A percentile compares a stretch with the other conserved stretches of the same genome.
Conservation (phyloP, 768 basidiomycete species). For the Suillus subluteus region DNA sequence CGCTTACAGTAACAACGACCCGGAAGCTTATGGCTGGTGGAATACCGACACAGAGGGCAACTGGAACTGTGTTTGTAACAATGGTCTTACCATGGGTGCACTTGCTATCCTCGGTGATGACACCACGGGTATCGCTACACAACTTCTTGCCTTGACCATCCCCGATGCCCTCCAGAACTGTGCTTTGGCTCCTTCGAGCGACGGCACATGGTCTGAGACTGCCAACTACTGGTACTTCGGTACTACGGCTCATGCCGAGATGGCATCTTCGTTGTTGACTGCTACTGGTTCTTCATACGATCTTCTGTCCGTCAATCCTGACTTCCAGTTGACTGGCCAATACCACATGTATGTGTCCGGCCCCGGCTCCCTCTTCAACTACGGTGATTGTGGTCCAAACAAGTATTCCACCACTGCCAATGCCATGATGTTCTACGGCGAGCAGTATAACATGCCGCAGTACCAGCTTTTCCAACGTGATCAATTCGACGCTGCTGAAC, state of each 20-base stretch:
- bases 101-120: slow-evolving; percentile 91
- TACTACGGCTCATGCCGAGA: slow-evolving; percentile 87
- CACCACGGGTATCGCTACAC: slow-evolving; percentile 67
- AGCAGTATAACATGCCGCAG: slow-evolving; percentile 66
- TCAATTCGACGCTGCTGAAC: slow-evolving; percentile 78
- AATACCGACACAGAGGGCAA: slow-evolving; percentile 73
- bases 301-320: slow-evolving; percentile 71
- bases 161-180: slow-evolving; percentile 81
- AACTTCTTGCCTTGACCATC: slow-evolving; percentile 69
- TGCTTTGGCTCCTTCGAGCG: slow-evolving; percentile 57
- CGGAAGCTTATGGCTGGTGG: slow-evolving; percentile 75
- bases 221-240: slow-evolving; percentile 97
- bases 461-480: slow-evolving; percentile 93
- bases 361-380: slow-evolving; percentile 82
- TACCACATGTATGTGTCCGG: slow-evolving; percentile 93
- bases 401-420: slow-evolving; percentile 96
- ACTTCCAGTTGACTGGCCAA: slow-evolving; percentile 69
- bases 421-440: slow-evolving; percentile 76
- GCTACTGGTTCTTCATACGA: slow-evolving; percentile 87
- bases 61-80: slow-evolving; percentile 98
- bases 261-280: slow-evolving; percentile 78
- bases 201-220: slow-evolving; percentile 94
- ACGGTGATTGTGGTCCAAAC: slow-evolving; percentile 73
- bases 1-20: slow-evolving; percentile 48
- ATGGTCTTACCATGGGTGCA: slow-evolving; percentile 85